phyloP scores from a whole-genome alignment of 1,284 basidiomycete species.

The Ceratobasidium sp. region DNA sequence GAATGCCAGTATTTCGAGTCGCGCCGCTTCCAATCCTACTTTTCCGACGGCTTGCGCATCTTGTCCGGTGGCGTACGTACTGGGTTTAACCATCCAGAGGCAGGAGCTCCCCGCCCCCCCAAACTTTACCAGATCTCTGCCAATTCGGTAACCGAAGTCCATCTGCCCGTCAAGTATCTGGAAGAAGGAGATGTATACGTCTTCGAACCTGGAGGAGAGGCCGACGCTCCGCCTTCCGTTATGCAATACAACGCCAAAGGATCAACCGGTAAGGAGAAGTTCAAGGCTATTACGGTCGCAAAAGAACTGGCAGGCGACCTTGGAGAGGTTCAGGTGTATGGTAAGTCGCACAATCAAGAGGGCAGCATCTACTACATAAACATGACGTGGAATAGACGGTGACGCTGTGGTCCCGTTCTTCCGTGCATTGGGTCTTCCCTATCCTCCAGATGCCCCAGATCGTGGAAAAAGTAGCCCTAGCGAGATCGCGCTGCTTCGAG shows the following conservation, averaged over 20 bases:
- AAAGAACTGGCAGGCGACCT: slow-evolving; percentile 54
- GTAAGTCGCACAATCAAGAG: slow-evolving; percentile 48
- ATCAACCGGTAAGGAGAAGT: slow-evolving; percentile 62
- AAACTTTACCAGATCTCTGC: slow-evolving; percentile 58
- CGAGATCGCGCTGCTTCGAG: slow-evolving; percentile 40
- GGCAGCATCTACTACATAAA: background rate
- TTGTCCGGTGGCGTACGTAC: slow-evolving; percentile 64
- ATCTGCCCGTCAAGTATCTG: slow-evolving; percentile 52
- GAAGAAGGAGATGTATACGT: slow-evolving; percentile 63
- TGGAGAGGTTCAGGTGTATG: slow-evolving; percentile 58
- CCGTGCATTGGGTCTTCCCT: slow-evolving; percentile 51
- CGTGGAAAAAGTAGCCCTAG: slow-evolving; percentile 42
- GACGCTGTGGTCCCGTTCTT: slow-evolving; percentile 39
- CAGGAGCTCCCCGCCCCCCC: slow-evolving; percentile 53
- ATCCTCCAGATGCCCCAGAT: slow-evolving; percentile 58
- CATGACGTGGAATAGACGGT: slow-evolving; percentile 56
- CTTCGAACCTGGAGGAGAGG: slow-evolving; percentile 58
- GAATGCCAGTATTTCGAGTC: slow-evolving; percentile 68
- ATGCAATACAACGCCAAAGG: slow-evolving; percentile 63
- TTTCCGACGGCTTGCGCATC: slow-evolving; percentile 59
- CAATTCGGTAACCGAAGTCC: slow-evolving; percentile 42
- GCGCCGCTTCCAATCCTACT: slow-evolving; percentile 61
- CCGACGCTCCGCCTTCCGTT: slow-evolving; percentile 44
- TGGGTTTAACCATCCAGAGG: slow-evolving; percentile 63
- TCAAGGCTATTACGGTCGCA: slow-evolving; percentile 65